Percentiles rank a stretch among this genome's conserved stretches.
Evolutionary conservation across 2,329 filamentous ascomycete genomes (phyloP).

Genomic region (Hypoxylon sp.): DNA sequence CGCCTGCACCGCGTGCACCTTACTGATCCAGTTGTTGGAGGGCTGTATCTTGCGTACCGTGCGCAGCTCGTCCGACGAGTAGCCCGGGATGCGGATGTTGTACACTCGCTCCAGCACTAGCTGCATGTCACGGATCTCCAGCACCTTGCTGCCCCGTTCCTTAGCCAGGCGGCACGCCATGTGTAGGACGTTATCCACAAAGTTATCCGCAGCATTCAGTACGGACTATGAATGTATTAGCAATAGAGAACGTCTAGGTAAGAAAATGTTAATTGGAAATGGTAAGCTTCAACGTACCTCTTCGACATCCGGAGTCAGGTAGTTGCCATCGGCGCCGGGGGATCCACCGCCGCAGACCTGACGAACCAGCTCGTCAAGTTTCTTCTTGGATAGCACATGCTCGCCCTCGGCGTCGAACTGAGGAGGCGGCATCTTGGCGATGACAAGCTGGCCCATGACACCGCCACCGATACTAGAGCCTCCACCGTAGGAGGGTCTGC

Average conservation of each 20-base stretch:
- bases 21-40: conserved; percentile 88
- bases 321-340: conserved; percentile 78
- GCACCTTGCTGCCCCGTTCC: conserved; percentile 86
- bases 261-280: conserved; percentile 12
- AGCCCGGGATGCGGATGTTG: conserved; percentile 93
- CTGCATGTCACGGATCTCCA: conserved; percentile 90
- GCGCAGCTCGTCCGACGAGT: conserved; percentile 91
- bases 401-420: conserved; percentile 93
- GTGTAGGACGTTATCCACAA: conserved; percentile 91
- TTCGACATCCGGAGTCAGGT: conserved; percentile 91
- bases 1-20: conserved; percentile 96
- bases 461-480: conserved; percentile 80
- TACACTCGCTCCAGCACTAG: conserved; percentile 85
- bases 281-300: conserved; percentile 70
- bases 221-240: conserved; percentile 70
- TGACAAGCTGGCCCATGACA: conserved; percentile 87
- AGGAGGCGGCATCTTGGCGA: conserved; percentile 83
- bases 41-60: conserved; percentile 95
- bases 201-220: conserved; percentile 89
- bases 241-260: background rate
- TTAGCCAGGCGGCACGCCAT: conserved; percentile 92
- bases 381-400: conserved; percentile 96
- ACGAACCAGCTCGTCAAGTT: conserved; percentile 92
- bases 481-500: conserved; percentile 85
- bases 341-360: conserved; percentile 88